Base-by-base conservation (phyloP, 1,284 basidiomycete species). In the Erythrobasidium hasegawianum region DNA sequence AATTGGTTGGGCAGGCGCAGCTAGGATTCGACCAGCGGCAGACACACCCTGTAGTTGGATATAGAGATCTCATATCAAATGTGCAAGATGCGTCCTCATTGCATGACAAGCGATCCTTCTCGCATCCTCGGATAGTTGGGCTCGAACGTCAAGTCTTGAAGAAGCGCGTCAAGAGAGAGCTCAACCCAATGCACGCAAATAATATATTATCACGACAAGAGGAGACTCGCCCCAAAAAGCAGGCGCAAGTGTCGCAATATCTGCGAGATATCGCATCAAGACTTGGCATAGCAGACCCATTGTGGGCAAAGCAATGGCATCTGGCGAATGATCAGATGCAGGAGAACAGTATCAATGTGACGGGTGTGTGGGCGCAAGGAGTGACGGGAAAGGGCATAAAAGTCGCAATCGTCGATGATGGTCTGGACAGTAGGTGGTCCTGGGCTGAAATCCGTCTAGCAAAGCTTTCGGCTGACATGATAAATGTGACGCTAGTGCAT, bases 321-420 rank as follows among this genome's bases (percentile, higher is more conserved):
- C 80, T 91, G 16, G 81, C 90, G 59, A 91, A 93, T 76, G 83
- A 87, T 70, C 82, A 87, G 43, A 84, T 80, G 66, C 86, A 85
- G 1, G 81, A 85, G 71, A 85, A 91, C 75, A 87, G 85, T 82
- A 88, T 94, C 85, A 93, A 94, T 73, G 85, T 88, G 20, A 85
- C 87, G 0, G 81, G 82, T n/a, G 82, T 92, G 0, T 94, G 90
- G 90, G 77, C 78, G 18, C 86, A 88, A 43, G 90, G 90, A 1
- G 83, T 93, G 70, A 89, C 87, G 0, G 96, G 96, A 0, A 83
- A 86, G 72, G 92, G 90, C 18, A 82, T 97, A 52, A 88, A 89
- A 57, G 86, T 93, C 5, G 90, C 90, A 5, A 82, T 99, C 58
- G 88, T 99, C 26, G 96, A 99, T 76, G 96, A 99, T 76, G 96